Evolutionary conservation across 2,329 filamentous ascomycete genomes (phyloP).

Genomic region (Neonectria magnoliae): DNA sequence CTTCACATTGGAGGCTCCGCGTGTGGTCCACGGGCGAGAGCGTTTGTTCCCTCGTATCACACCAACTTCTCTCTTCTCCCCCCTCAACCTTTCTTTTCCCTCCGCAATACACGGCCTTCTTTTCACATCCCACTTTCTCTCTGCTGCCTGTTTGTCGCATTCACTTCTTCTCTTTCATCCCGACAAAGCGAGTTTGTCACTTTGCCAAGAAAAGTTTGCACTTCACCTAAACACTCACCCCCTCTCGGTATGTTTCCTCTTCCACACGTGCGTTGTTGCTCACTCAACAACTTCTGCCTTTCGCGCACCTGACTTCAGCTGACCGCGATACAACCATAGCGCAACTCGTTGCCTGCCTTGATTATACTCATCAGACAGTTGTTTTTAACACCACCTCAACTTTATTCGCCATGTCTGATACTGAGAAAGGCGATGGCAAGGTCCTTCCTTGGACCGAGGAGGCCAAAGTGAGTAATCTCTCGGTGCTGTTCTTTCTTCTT

Average conservation of each 20-base stretch:
- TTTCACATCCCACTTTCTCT: background rate
- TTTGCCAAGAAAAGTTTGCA: background rate
- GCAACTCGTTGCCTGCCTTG: background rate
- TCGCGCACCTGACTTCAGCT: background rate
- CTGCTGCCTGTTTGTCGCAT: background rate
- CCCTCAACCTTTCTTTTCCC: background rate
- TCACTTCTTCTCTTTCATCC: background rate
- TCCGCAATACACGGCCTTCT: background rate
- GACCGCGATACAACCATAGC: background rate
- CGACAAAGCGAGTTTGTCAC: background rate
- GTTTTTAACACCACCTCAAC: background rate
- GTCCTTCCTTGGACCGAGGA: conserved; percentile 49
- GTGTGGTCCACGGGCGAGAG: background rate
- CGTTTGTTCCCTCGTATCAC: background rate
- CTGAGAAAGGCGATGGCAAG: conserved; percentile 38
- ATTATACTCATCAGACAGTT: background rate
- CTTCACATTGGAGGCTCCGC: background rate
- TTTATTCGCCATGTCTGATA: conserved; percentile 39
- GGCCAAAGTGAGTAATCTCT: conserved; percentile 44
- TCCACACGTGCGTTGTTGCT: background rate
- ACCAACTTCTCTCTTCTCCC: background rate
- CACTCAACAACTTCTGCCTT: no score
- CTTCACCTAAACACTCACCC: background rate
- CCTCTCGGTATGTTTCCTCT: background rate
- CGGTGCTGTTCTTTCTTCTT: background rate